phyloP scores from a whole-genome alignment of 768 basidiomycete species.

The Albatrellus ellisii region DNA sequence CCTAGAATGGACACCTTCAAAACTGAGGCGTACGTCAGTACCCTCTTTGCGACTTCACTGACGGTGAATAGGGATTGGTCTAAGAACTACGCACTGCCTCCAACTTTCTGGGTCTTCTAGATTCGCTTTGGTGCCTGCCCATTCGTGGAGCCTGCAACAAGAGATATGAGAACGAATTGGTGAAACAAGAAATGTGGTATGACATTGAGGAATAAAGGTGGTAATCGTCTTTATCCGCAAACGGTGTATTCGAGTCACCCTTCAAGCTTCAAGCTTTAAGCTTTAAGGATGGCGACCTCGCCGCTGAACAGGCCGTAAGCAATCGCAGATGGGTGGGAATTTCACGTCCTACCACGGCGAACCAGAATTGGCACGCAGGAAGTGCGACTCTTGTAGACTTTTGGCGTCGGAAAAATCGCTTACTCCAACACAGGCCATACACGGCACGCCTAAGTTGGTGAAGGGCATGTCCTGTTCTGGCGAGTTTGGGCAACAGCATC shows the following conservation, averaged over 20 bases:
- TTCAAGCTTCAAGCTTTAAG: too few species aligned
- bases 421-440: constrained; percentile 49
- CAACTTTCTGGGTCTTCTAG: constrained; percentile 42
- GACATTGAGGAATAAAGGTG: not conserved
- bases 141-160: constrained; percentile 41
- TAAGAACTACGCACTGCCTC: constrained; percentile 28
- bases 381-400: constrained; percentile 5
- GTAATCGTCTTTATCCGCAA: not conserved
- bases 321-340: too few species aligned
- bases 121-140: constrained; percentile 49
- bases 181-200: not conserved
- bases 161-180: not conserved
- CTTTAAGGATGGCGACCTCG: not conserved
- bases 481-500: constrained; percentile 27
- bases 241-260: not conserved
- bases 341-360: too few species aligned
- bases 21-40: too few species aligned
- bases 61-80: not conserved
- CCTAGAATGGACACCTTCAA: too few species aligned
- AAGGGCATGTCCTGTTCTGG: constrained; percentile 26
- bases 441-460: constrained; percentile 29
- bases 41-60: too few species aligned
- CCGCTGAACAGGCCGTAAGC: too few species aligned
- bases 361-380: not conserved
- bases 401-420: not conserved